phyloP scores from a whole-genome alignment of 2,329 filamentous ascomycete genomes.

The Chaetomium strumarium region DNA sequence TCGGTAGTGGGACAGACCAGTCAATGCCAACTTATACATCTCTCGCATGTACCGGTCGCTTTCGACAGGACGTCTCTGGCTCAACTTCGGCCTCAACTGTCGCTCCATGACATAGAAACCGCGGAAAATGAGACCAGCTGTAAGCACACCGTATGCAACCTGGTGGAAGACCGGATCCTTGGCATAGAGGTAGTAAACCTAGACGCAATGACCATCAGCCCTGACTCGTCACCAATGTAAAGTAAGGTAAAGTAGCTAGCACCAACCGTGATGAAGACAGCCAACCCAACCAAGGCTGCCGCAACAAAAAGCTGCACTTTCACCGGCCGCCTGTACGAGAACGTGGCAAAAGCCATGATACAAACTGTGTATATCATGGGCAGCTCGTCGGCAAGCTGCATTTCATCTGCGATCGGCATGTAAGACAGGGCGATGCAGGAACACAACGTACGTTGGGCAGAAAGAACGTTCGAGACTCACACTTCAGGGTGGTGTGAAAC shows the following conservation, averaged over 20 bases:
- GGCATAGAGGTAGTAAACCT: slow-evolving; percentile 65
- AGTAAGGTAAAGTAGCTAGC: not conserved
- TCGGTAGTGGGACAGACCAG: slow-evolving; percentile 33
- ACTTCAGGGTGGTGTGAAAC: slow-evolving; percentile 53
- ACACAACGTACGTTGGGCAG: not conserved
- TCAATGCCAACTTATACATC: slow-evolving; percentile 71
- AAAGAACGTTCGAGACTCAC: slow-evolving; percentile 31
- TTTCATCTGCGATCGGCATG: slow-evolving; percentile 39
- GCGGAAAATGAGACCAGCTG: slow-evolving; percentile 61
- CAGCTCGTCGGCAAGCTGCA: slow-evolving; percentile 55
- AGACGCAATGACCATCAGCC: not conserved
- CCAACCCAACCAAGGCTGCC: slow-evolving; percentile 49
- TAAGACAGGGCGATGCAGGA: slow-evolving; percentile 1
- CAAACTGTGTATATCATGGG: slow-evolving; percentile 57
- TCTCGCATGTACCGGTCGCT: slow-evolving; percentile 44
- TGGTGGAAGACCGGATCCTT: slow-evolving; percentile 82
- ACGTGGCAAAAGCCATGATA: slow-evolving; percentile 59
- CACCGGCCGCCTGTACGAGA: slow-evolving; percentile 59
- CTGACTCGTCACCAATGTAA: not conserved
- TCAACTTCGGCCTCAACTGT: slow-evolving; percentile 40
- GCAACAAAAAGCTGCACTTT: slow-evolving; percentile 30
- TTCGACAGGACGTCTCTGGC: slow-evolving; percentile 43
- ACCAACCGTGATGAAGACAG: slow-evolving; percentile 60
- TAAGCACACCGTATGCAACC: slow-evolving; percentile 68
- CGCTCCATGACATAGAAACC: slow-evolving; percentile 69